Evolutionary conservation across 371 early-diverging fungal species (phyloP), one percentile per base, ranked within the genome.

Genomic region (Rhizopus microsporus): DNA sequence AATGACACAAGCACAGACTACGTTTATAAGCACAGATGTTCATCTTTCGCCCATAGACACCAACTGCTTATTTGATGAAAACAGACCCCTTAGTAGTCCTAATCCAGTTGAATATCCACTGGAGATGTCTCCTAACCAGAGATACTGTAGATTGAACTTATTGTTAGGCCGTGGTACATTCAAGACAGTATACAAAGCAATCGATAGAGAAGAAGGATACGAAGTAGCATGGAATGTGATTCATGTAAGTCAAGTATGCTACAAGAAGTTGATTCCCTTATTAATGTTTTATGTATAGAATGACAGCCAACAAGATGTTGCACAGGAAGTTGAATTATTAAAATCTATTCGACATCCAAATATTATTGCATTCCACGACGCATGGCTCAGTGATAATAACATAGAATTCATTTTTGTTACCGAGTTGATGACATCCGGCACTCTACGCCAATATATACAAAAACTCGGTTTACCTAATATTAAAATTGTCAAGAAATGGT

Each of bases 401-500:
- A 82, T 78, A 23, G 86, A 89, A 57, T 86, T 91, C 54, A 84
- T 86, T 54, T 95, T 95, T 74, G 90, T 96, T 52, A 95, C 97
- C 7, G 97, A 96, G 76, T 78, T 95, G 45, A 96, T 96, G 95
- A 93, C 93, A 3, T 90, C 92, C 4, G 97, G 97, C 29, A 95
- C 93, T 17, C 71, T 90, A 52, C 68, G 86, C 55, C 83, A 84
- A 55, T 84, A 87, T 60, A 85, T 90, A 61, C 87, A 82, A 33
- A 87, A 86, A 48, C 69, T 91, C 15, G 83, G 82, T 47, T 75
- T 84, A 17, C 89, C 83, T 42, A 90, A 76, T 62, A 77, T 65
- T 61, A 91, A 88, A 52, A 86, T 94, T 23, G 74, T 94, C 50
- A 89, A 87, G 62, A 83, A 85, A 44, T 92, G 91, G 92, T 87